phyloP scores from a whole-genome alignment of 2,329 filamentous ascomycete genomes.

The Alternaria arborescens region DNA sequence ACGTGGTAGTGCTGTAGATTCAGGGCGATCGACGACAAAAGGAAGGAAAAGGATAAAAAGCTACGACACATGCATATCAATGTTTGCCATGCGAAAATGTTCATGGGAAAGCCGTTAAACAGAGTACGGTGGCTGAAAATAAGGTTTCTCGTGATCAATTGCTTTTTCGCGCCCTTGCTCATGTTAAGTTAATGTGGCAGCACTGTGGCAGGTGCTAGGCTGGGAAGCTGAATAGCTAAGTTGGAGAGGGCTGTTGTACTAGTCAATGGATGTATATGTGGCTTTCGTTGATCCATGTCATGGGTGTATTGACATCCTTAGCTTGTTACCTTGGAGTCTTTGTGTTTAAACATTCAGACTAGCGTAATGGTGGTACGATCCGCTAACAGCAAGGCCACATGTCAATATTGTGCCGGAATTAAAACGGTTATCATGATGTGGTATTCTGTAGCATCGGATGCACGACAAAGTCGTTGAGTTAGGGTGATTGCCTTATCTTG shows the following conservation, averaged over 20 bases:
- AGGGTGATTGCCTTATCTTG: constrained; percentile 3
- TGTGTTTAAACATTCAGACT: not conserved
- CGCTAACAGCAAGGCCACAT: not conserved
- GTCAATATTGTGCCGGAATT: not conserved
- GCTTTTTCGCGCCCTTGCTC: not conserved
- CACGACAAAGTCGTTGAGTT: constrained; percentile 5
- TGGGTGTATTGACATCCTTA: not conserved
- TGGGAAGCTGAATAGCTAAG: not conserved
- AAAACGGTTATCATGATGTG: not conserved
- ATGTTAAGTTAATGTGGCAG: not conserved
- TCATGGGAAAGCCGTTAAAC: not conserved
- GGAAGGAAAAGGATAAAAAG: not conserved
- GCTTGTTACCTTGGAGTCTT: not conserved
- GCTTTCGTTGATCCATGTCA: not conserved
- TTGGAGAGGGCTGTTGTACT: not conserved
- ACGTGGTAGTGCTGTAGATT: not conserved
- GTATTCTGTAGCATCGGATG: not conserved
- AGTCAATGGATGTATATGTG: not conserved
- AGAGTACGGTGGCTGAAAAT: not conserved
- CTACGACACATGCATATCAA: not conserved
- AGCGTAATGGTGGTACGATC: not conserved
- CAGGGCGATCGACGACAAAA: not conserved
- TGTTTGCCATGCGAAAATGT: not conserved
- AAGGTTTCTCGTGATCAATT: not conserved
- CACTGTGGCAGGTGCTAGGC: not conserved